Evolutionary conservation across 73 alveolate species (phyloP), one percentile per base, ranked within the genome.

Genomic region (Blepharisma japonicum): DNA sequence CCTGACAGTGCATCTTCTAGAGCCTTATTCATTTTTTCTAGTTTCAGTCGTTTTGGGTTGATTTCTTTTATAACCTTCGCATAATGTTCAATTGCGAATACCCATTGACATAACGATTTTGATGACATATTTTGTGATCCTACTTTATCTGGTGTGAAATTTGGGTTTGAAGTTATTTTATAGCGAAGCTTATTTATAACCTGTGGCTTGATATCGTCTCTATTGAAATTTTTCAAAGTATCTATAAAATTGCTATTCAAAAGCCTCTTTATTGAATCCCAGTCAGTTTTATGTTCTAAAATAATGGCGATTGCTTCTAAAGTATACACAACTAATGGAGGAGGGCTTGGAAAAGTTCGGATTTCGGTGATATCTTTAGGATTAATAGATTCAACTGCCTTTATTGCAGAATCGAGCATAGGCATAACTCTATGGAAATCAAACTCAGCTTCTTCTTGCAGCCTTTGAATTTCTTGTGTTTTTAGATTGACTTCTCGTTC

Each of bases 371-470:
- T 89, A 84, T 91, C 97, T 78, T 90, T 94, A 83, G 90, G 55
- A 91, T 72, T 91, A 68, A 95, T 72, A 23, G 93, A 91, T 67
- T 90, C 91, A 61, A 95, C 84, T 21, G 98, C 99, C 42, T 95
- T 97, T 61, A 86, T 86, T 0, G 99, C 99, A 53, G 83, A 84
- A 49, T 93, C 77, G 50, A 95, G 82, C 53, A 88, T 71, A 23
- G 99, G 99, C 71, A 91, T 85, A 6, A 98, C 99, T 77, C 86
- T 83, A 71, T 87, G 80, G 21, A 93, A 87, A 83, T 83, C 93
- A 27, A 67, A 45, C 53, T 83, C 80, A 56, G 99, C 99, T 77
- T 98, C 99, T 55, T 90, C 98, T 56, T 98, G 98, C 81, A 94
- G 83, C 78, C 92, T 91, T 88, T 90, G 93, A 56, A 96, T 93